Evolutionary conservation across 495 filamentous ascomycete species (phyloP), one percentile per base, ranked within the genome.

Genomic region (Paragyromitra xinjiangensis): DNA sequence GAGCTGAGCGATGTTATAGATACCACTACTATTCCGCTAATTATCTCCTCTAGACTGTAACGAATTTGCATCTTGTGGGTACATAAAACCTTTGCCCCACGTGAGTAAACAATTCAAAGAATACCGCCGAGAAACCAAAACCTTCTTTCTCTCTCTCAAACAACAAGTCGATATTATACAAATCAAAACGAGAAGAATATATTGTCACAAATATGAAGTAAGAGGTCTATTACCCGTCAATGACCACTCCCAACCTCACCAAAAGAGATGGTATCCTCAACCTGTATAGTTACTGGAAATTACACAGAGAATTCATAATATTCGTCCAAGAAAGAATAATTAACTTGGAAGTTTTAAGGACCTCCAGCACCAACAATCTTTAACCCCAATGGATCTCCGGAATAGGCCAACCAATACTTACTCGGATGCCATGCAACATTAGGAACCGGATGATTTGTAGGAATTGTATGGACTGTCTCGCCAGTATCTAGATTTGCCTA

Each of bases 381-480:
- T 77, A 99, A 85, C 19, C 91, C 92, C 0, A 91, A 90, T 3
- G 90, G 85, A 80, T 96, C 95, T 26, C 88, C 90, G n/a, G 92
- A 91, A 86, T 97, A 97, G 12, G 95, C 95, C 64, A 99, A 82
- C 86, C 90, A 93, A 81, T 98, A 99, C 81, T 91, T 86, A 45
- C 88, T 92, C 3, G 95, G 95, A 83, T 97, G 94, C 95, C 95
- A 99, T 6, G 91, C 91, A 6, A 97, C 91, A 51, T 91, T 87
- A 7, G 91, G 89, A 66, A 87, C 86, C 39, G 88, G 82, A 74
- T 88, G 88, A 5, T 85, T 85, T 0, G 92, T 92, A 69, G 93
- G 92, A 66, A 97, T 87, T 9, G 87, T 93, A 78, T 94, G 90
- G 7, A 97, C 90, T 77, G 89, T 89, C 50, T 98, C 96, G 1